Base-by-base conservation (phyloP, 345 rosid species). In the Populus simonii region DNA sequence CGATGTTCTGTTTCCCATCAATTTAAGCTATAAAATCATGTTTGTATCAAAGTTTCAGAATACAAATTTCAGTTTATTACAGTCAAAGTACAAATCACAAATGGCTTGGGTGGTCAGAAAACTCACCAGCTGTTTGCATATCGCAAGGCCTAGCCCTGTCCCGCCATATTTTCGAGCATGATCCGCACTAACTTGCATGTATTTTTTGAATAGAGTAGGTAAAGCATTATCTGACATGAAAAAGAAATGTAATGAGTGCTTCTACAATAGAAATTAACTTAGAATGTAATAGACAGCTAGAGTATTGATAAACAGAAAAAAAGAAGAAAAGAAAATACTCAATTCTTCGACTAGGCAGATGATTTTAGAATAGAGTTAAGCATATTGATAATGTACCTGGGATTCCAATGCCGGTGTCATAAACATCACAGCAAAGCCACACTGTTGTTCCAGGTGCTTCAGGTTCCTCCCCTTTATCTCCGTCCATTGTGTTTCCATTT, bases 141-240 rank as follows among this genome's bases (percentile, higher is more conserved):
- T 96, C 74, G 97, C 98, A 8, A 96, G 97, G 73, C 99, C 98
- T 31, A 93, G 87, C 78, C 99, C 99, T 11, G 99, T 96, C 73
- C 99, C 98, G 27, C 99, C 96, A 76, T 96, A 96, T 78, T 93
- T 93, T n/a, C 97, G 90, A 23, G 98, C 94, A 86, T 92, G 94
- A 89, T 91, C 97, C 1, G 98, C 88, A 6, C 98, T 88, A 63
- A 89, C 99, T 93, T 93, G 99, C 98, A 93, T 93, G 82, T 96
- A 96, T 84, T 87, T 90, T 81, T 91, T 91, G 73, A 96, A 93
- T 29, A 93, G 80, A 74, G 91, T 88, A n/a, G 99, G 98, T 65
- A 92, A 65, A 43, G 94, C 97, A 69, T 90, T 91, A 85, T 93
- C 99, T 96, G 92, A 47, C 70, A 77, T n/a, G 71, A 80, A n/a